phyloP scores from a whole-genome alignment of 768 basidiomycete genomes.

The Daedaleopsis sinensis region DNA sequence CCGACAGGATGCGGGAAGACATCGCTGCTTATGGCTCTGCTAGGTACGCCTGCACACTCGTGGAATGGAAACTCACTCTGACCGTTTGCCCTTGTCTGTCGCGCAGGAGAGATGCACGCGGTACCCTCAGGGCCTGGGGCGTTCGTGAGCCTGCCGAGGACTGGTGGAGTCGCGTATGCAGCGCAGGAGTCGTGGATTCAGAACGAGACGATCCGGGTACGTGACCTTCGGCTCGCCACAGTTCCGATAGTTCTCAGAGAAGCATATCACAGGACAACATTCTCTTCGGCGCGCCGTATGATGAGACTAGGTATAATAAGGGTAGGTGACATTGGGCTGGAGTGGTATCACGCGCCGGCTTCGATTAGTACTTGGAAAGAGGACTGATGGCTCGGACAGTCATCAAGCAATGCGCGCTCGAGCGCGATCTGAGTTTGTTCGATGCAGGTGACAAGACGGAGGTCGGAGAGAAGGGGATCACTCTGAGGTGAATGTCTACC shows the following conservation, averaged over 20 bases:
- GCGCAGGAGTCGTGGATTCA: constrained; percentile 85
- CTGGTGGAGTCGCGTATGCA: constrained; percentile 65
- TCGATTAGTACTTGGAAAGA: no score
- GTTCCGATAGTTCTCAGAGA: constrained; percentile 30
- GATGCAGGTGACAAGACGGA: constrained; percentile 54
- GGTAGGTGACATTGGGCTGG: constrained; percentile 23
- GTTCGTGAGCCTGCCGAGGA: constrained; percentile 64
- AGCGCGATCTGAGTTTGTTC: constrained; percentile 49
- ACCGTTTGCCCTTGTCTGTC: not conserved
- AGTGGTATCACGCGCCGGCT: no score
- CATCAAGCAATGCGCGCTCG: constrained; percentile 42
- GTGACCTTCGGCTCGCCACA: constrained; percentile 55
- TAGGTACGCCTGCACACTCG: constrained; percentile 13
- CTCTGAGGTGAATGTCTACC: constrained; percentile 33
- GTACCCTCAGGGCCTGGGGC: constrained; percentile 51
- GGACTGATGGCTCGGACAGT: constrained; percentile 24
- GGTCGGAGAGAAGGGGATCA: constrained; percentile 61
- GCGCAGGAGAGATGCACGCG: constrained; percentile 65
- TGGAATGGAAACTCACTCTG: not conserved
- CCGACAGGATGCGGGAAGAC: constrained; percentile 65
- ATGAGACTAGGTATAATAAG: constrained; percentile 46
- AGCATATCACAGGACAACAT: constrained; percentile 43
- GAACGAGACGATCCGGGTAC: constrained; percentile 72
- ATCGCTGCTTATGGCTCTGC: constrained; percentile 43
- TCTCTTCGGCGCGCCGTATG: constrained; percentile 48